Percentiles rank a stretch among this genome's conserved stretches.
phyloP scores from a whole-genome alignment of 1,284 basidiomycete species.

The Abortiporus biennis region DNA sequence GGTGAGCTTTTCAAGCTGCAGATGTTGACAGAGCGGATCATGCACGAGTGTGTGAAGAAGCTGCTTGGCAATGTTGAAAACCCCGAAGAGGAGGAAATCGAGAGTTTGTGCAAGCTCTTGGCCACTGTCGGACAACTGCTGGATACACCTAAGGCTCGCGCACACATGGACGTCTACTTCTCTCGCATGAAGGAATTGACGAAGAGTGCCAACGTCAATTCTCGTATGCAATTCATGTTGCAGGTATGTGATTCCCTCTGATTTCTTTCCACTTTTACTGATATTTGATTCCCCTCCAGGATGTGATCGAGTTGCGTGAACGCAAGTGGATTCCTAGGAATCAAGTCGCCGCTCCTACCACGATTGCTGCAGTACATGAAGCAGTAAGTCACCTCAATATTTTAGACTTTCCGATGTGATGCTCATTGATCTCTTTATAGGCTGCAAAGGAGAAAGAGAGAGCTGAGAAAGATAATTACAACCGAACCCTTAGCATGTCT shows the following conservation, averaged over 20 bases:
- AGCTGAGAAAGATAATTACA: constrained; percentile 55
- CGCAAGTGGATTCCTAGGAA: constrained; percentile 79
- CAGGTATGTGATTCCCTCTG: constrained; percentile 48
- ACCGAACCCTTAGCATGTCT: constrained; percentile 50
- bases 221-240: constrained; percentile 94
- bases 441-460: constrained; percentile 67
- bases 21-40: constrained; percentile 93
- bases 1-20: constrained; percentile 96
- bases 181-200: constrained; percentile 79
- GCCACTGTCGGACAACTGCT: constrained; percentile 83
- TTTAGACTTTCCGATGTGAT: background rate
- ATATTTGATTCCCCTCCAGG: constrained; percentile 12
- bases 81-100: constrained; percentile 97
- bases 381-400: constrained; percentile 42
- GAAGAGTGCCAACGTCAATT: constrained; percentile 69
- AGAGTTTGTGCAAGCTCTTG: constrained; percentile 90
- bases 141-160: constrained; percentile 75
- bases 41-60: constrained; percentile 96
- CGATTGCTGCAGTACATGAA: constrained; percentile 88
- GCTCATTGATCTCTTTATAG: constrained; percentile 27
- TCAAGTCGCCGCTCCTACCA: constrained; percentile 75
- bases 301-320: constrained; percentile 81
- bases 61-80: constrained; percentile 88
- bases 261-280: background rate
- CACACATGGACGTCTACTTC: constrained; percentile 93